Evolutionary conservation across 192 early-diverging fungal species (phyloP), one percentile per base, ranked within the genome.

Genomic region (Gryganskiella cystojenkinii): DNA sequence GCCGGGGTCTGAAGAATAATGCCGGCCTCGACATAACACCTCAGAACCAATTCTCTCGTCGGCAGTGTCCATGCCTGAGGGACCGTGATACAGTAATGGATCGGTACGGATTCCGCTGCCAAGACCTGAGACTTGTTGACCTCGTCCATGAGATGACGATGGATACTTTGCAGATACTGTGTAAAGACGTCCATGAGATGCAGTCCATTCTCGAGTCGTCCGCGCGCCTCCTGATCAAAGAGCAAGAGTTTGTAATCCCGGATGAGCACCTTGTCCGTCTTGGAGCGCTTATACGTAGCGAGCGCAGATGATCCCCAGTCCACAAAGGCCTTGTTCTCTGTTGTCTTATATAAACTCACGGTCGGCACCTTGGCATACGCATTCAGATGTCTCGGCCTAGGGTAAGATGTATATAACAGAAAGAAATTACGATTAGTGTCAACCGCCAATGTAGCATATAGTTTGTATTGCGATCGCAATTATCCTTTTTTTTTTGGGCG

Each of bases 31-130:
- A 78, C 74, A 54, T 78, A 78, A 37, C 74, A 78, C 34, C 74
- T 47, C 47, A 78, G 13, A 14, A 78, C 60, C 27, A 78, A 33
- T 28, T 78, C 74, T 10, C 74, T 60, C 6, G 74, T 78, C 3
- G 74, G 74, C 33, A 78, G 42, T 24, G 74, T 78, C 74, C 74
- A 78, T 15, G 74, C 43, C 42, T 78, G 74, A 10, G 74, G 46
- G 58, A 86, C 67, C 3, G 74, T 78, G 60, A 78, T 69, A 34
- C 74, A 78, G 33, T 78, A 78, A 44, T 78, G 74, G 53, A 69
- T 69, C 30, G 74, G 74, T 1, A 78, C 61, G 11, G 74, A 68
- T 30, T 78, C 74, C 28, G 74, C 74, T 22, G 74, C 74, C 27
- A 68, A 25, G 33, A 78, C 74, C 40, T 78, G 74, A 20, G 37